Evolutionary conservation across 768 basidiomycete genomes (phyloP), one percentile per base, ranked within the genome.

Genomic region (Infundibulicybe gibba): DNA sequence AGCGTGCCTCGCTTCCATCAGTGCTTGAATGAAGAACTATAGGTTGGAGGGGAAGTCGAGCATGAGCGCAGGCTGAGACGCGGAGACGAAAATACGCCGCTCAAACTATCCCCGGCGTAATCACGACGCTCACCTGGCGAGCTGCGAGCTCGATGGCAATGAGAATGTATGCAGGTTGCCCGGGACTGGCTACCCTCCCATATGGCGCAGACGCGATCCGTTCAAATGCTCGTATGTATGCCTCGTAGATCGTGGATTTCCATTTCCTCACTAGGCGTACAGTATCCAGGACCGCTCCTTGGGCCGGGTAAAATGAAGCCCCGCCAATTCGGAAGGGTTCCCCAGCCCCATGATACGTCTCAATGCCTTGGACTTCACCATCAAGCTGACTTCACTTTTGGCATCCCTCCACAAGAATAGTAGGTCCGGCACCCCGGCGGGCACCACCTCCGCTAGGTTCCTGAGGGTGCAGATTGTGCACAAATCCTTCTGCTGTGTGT

Each of bases 321-420:
- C 71, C 69, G 0, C 72, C 70, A 21, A 74, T 75, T 1, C 67
- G 57, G 52, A 75, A 75, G 10, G 66, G 54, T 68, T 0, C 66
- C 69, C 45, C 52, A 66, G 6, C 68, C 64, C 0, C 15, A 25
- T 25, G 25, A 25, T 25, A 3, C 25, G 3, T 25, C 8, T 25
- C 8, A 72, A 39, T 0, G 67, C 65, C 6, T 46, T 35, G 0
- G 41, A 10, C 37, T 60, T 62, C 5, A 62, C 55, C 59, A 68
- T 62, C 0, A 69, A 68, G 0, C 60, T 39, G 1, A 63, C 44
- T 2, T 48, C 15, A 3, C 65, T 64, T 0, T 38, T 5, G 0
- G 39, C 49, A 47, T 70, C 69, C 6, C 49, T 40, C 67, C 64
- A 72, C 1, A 61, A 69, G 46, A 72, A 71, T 0, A 72, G 58